These are phyloP conservation scores for Coleophoma cylindrospora DNA, from an alignment of 2,329 filamentous ascomycete genomes.

Conservation along the genomic window DNA sequence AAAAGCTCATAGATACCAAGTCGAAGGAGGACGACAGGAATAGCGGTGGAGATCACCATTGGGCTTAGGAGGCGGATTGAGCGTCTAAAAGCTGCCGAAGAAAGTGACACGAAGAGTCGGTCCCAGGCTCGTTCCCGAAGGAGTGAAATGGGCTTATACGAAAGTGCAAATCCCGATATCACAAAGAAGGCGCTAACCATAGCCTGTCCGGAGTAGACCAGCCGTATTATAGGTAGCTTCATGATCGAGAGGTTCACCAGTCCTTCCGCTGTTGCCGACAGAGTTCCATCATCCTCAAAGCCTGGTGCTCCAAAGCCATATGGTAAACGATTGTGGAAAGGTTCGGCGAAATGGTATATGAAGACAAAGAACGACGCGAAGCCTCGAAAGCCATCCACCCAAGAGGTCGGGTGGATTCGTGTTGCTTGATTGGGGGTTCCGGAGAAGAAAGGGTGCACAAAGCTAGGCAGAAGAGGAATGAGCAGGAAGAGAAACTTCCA, in stretches of 20 bases:
- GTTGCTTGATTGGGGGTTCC: neutral
- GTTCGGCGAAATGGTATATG: slow-evolving; percentile 29
- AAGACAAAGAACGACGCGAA: slow-evolving; percentile 38
- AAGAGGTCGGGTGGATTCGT: slow-evolving; percentile 28
- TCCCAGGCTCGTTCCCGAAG: slow-evolving; percentile 28
- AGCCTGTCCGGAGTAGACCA: slow-evolving; percentile 35
- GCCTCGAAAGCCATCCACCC: slow-evolving; percentile 39
- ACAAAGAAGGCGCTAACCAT: slow-evolving; percentile 43
- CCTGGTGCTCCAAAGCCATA: slow-evolving; percentile 10
- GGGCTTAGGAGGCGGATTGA: slow-evolving; percentile 36
- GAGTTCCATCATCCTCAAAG: slow-evolving; percentile 20
- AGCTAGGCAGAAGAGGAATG: neutral
- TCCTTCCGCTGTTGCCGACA: too few species aligned
- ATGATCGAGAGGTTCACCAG: slow-evolving; percentile 18
- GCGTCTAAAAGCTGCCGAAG: slow-evolving; percentile 37
- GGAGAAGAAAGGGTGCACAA: neutral
- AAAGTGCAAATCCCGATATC: slow-evolving; percentile 39
- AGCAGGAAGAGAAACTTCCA: too few species aligned
- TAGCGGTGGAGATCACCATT: slow-evolving; percentile 32
- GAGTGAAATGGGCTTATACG: slow-evolving; percentile 31
- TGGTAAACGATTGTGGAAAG: slow-evolving; percentile 25
- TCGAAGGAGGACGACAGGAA: slow-evolving; percentile 34
- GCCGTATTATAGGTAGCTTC: slow-evolving; percentile 34
- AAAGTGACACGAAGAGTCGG: slow-evolving; percentile 29
- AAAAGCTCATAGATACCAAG: slow-evolving; percentile 30